Conservation (phyloP, 1,284 basidiomycete species). For the Mrakiaceae sp. region DNA sequence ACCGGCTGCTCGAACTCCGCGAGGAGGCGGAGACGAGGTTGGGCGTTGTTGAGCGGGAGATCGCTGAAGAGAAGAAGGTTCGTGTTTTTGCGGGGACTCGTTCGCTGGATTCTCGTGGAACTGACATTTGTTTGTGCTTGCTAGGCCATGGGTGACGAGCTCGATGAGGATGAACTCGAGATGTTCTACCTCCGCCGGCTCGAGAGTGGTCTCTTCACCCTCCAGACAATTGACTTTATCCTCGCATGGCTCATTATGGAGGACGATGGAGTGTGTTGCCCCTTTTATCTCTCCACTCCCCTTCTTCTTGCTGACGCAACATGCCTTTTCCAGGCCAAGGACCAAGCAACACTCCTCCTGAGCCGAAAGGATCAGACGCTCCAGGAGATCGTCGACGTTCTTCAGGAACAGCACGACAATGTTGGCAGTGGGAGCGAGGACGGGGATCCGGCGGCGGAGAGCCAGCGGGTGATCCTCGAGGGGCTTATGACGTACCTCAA, state of each 20-base stretch:
- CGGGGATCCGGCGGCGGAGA: not conserved
- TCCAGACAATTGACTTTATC: slow-evolving; percentile 87
- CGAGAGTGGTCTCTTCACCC: slow-evolving; percentile 73
- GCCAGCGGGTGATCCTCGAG: slow-evolving; percentile 12
- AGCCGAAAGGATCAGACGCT: slow-evolving; percentile 45
- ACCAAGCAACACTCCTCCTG: slow-evolving; percentile 63
- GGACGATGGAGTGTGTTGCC: slow-evolving; percentile 74
- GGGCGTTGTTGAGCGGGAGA: slow-evolving; percentile 48
- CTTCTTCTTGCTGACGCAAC: not conserved
- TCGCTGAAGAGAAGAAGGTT: slow-evolving; percentile 56
- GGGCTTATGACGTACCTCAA: slow-evolving; percentile 15
- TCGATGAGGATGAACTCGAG: slow-evolving; percentile 55
- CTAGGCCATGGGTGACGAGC: slow-evolving; percentile 26
- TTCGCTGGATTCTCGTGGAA: not conserved
- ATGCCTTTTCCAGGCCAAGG: slow-evolving; percentile 34
- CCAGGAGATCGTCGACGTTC: slow-evolving; percentile 23
- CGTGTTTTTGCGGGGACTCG: slow-evolving; percentile 14
- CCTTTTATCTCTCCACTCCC: not conserved
- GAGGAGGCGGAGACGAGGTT: slow-evolving; percentile 55
- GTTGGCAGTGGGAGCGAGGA: slow-evolving; percentile 5
- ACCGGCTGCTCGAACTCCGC: slow-evolving; percentile 79
- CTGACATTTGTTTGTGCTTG: not conserved
- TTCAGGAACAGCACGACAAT: slow-evolving; percentile 21
- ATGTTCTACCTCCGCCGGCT: slow-evolving; percentile 70
- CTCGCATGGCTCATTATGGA: slow-evolving; percentile 95